Evolutionary conservation across 768 basidiomycete genomes (phyloP).

Genomic region (Tulasnella sp.): DNA sequence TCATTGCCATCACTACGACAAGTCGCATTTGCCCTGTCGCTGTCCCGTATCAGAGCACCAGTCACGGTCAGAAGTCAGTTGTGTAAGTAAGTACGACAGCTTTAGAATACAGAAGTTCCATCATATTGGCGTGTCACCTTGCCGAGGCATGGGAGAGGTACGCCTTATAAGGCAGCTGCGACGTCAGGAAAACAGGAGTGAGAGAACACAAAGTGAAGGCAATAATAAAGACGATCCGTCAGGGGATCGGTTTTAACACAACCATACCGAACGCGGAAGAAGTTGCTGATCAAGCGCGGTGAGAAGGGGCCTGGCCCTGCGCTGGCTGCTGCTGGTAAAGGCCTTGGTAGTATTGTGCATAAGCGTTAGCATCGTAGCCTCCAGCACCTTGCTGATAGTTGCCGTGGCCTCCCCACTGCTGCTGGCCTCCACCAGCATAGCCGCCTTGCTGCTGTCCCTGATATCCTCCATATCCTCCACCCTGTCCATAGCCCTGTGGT

Average conservation of each 20-base stretch:
- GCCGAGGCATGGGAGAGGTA: not conserved
- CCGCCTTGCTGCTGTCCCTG: constrained; percentile 5
- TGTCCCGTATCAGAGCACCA: not conserved
- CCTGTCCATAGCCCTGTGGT: constrained; percentile 33
- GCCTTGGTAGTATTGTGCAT: constrained; percentile 78
- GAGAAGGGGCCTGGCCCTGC: not conserved
- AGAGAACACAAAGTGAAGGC: constrained; percentile 11
- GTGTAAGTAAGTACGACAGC: constrained; percentile 2
- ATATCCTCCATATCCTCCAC: constrained; percentile 13
- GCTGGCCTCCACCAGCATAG: constrained; percentile 33
- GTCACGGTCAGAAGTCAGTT: not conserved
- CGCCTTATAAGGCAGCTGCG: constrained; percentile 16
- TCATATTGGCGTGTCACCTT: not conserved
- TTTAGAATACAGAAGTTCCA: constrained; percentile 2
- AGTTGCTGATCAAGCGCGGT: not conserved
- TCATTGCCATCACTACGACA: not conserved
- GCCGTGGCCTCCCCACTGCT: constrained; percentile 15
- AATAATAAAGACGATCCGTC: not conserved
- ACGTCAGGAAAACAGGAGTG: constrained; percentile 21
- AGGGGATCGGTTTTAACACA: not conserved
- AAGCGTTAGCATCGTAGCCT: constrained; percentile 59
- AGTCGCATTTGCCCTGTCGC: no score
- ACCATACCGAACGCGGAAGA: not conserved
- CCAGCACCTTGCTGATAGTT: constrained; percentile 30
- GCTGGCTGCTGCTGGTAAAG: constrained; percentile 7